Percentiles rank a stretch among this genome's conserved stretches.
Evolutionary conservation across 768 basidiomycete species (phyloP).

Genomic region (Pisolithus marmoratus): DNA sequence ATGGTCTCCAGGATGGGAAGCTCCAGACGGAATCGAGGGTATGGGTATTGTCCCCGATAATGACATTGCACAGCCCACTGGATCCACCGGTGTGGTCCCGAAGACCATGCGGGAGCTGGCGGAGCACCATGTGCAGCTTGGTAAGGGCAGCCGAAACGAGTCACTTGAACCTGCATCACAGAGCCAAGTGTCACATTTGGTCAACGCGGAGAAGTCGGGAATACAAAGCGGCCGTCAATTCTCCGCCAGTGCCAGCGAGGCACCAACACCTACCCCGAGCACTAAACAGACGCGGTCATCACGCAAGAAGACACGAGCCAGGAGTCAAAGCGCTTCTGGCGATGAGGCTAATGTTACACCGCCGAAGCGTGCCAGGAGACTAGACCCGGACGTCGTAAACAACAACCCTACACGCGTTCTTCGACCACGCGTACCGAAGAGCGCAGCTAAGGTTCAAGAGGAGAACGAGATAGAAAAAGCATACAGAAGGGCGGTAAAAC

Average conservation of each 20-base stretch:
- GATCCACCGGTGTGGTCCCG: conserved; percentile 24
- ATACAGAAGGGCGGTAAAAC: conserved; percentile 37
- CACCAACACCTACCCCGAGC: conserved; percentile 3
- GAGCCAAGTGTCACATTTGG: not conserved
- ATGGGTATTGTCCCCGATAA: not conserved
- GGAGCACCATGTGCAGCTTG: conserved; percentile 24
- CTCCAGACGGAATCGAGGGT: conserved; percentile 6
- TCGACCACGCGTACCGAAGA: conserved; percentile 55
- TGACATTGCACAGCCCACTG: too few relatives aligned
- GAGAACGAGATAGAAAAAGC: conserved; percentile 48
- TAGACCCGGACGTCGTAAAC: conserved; percentile 5
- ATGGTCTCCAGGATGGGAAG: conserved; percentile 9
- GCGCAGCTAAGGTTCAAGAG: conserved; percentile 39
- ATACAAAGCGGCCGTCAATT: not conserved
- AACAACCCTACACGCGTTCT: conserved; percentile 44
- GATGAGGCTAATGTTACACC: conserved; percentile 16
- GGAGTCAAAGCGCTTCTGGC: conserved; percentile 19
- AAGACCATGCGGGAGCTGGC: conserved; percentile 67
- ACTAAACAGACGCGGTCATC: conserved; percentile 11
- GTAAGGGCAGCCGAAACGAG: conserved; percentile 21
- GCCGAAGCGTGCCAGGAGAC: conserved; percentile 31
- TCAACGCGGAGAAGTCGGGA: conserved; percentile 1
- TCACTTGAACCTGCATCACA: not conserved
- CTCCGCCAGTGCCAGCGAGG: conserved; percentile 5
- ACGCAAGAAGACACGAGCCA: conserved; percentile 22